phyloP scores from a whole-genome alignment of 768 basidiomycete species.

The Lactifluus echinatus region DNA sequence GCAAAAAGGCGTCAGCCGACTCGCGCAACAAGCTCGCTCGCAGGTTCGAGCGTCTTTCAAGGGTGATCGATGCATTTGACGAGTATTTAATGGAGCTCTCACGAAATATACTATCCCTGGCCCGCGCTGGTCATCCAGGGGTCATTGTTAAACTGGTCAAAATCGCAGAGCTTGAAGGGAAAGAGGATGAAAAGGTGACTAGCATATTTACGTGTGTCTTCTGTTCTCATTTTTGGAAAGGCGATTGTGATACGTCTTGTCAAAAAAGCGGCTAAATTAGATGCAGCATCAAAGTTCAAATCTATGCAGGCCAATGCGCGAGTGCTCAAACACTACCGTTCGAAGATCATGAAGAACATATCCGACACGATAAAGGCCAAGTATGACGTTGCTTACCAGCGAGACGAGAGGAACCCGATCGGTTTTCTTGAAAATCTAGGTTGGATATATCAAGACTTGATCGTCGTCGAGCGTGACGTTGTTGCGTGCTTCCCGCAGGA shows the following conservation, averaged over 20 bases:
- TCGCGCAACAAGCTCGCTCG: slow-evolving; percentile 61
- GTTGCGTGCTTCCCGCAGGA: too few relatives aligned
- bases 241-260: slow-evolving; percentile 87
- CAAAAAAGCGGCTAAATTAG: slow-evolving; percentile 87
- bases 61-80: slow-evolving; percentile 73
- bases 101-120: too few relatives aligned
- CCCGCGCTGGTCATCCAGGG: slow-evolving; percentile 68
- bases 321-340: slow-evolving; percentile 90
- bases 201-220: slow-evolving; percentile 4
- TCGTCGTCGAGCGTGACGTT: slow-evolving; percentile 88
- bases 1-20: too few relatives aligned
- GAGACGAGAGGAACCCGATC: too few relatives aligned
- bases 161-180: too few relatives aligned
- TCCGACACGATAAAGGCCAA: too few relatives aligned
- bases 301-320: slow-evolving; percentile 91
- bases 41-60: slow-evolving; percentile 81
- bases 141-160: slow-evolving; percentile 89
- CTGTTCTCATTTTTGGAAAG: too few relatives aligned
- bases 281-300: too few relatives aligned
- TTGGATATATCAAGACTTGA: slow-evolving; percentile 94
- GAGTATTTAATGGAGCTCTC: too few relatives aligned
- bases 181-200: slow-evolving; percentile 83
- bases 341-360: too few relatives aligned
- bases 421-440: slow-evolving; percentile 68
- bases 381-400: too few relatives aligned